These are phyloP conservation scores for Ustulina deusta DNA, from an alignment of 2,329 filamentous ascomycete genomes.

Conservation along the genomic window DNA sequence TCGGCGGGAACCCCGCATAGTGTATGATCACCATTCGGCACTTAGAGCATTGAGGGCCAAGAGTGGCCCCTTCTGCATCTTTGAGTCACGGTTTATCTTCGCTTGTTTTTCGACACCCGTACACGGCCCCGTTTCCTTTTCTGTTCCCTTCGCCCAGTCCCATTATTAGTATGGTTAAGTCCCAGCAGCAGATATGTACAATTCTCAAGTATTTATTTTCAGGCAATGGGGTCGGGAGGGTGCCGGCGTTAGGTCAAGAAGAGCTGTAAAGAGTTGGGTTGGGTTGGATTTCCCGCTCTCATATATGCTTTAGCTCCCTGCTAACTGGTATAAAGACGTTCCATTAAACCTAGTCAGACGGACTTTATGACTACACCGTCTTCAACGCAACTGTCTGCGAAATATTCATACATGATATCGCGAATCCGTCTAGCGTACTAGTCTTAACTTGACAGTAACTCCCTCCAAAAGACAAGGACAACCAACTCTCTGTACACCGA, in stretches of 20 bases:
- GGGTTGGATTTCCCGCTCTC: background rate
- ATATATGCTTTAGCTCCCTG: background rate
- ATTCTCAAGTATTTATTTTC: background rate
- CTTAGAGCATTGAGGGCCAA: conserved; percentile 23
- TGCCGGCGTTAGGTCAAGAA: background rate
- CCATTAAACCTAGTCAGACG: background rate
- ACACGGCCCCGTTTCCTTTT: conserved; percentile 8
- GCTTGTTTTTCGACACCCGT: conserved; percentile 3
- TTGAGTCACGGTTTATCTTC: conserved; percentile 32
- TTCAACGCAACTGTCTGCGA: background rate
- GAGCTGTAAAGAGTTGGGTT: background rate
- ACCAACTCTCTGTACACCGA: background rate
- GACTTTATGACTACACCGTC: background rate
- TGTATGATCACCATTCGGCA: conserved; percentile 24
- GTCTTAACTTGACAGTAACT: background rate
- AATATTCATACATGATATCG: background rate
- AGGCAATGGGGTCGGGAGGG: background rate
- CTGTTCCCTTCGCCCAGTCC: background rate
- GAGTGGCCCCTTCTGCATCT: conserved; percentile 27
- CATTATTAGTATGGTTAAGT: background rate
- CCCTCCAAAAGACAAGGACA: background rate
- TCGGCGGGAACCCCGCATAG: conserved; percentile 28
- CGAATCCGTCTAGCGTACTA: background rate
- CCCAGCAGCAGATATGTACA: background rate
- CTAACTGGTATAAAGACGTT: conserved; percentile 1